A percentile compares a stretch with the other conserved stretches of the same genome.
phyloP scores from a whole-genome alignment of 163 green algal genomes.

The Scenedesmus sp. region DNA sequence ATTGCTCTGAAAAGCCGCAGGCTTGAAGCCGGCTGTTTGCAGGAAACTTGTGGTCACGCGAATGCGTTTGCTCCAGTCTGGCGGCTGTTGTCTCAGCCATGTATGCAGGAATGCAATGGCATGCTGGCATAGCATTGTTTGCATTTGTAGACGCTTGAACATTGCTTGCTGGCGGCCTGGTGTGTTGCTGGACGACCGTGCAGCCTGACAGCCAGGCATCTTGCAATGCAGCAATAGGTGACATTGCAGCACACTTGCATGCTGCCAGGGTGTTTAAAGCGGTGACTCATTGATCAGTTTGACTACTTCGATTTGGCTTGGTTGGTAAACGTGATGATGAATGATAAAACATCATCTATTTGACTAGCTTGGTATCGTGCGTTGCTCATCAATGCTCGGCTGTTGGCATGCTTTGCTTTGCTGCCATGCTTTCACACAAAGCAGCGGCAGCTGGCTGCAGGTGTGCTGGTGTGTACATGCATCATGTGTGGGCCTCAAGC shows the following conservation, averaged over 20 bases:
- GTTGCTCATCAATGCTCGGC: no score
- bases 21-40: no score
- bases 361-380: no score
- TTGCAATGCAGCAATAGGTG: neutral
- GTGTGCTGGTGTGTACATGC: neutral
- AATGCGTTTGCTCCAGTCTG: no score
- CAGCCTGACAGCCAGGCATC: neutral
- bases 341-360: no score
- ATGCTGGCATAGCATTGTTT: neutral
- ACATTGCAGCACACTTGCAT: neutral
- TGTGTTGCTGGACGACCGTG: neutral
- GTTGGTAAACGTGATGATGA: no score
- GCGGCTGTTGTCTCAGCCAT: neutral
- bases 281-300: neutral
- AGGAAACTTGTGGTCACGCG: no score
- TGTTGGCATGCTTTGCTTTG: no score
- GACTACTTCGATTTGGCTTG: neutral
- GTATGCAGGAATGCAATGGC: neutral
- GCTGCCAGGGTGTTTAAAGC: neutral
- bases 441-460: neutral
- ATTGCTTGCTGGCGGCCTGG: neutral
- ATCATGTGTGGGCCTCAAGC: neutral
- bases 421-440: no score
- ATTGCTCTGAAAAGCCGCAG: no score
- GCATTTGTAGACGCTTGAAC: neutral